Evolutionary conservation across 2,329 filamentous ascomycete species (phyloP).

Genomic region (Biscogniauxia marginata): DNA sequence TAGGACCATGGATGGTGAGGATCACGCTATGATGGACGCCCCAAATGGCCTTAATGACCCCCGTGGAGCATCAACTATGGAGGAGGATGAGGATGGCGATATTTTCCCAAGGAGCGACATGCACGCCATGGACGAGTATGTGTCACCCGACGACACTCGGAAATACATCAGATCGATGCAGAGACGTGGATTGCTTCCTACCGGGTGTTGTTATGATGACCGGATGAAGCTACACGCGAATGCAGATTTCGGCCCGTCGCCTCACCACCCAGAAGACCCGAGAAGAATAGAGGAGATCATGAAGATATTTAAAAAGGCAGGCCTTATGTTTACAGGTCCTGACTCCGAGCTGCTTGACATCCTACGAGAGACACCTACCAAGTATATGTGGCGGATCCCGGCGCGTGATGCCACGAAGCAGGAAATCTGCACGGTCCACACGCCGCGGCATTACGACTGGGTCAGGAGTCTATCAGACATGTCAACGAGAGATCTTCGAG

Average conservation of each 20-base stretch:
- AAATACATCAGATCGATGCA: conserved; percentile 39
- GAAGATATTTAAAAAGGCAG: conserved; percentile 78
- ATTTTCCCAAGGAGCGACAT: conserved; percentile 34
- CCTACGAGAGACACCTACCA: conserved; percentile 52
- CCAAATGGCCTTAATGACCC: conserved; percentile 39
- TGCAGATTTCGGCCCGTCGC: conserved; percentile 67
- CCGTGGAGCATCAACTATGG: conserved; percentile 27
- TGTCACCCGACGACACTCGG: conserved; percentile 33
- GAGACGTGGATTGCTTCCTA: conserved; percentile 57
- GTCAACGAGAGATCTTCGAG: conserved; percentile 64
- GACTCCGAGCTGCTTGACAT: conserved; percentile 53
- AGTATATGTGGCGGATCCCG: conserved; percentile 73
- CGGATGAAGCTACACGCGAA: conserved; percentile 96
- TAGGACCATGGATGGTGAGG: conserved; percentile 40
- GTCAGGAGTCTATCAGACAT: conserved; percentile 58
- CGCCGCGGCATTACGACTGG: conserved; percentile 74
- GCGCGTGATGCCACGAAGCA: conserved; percentile 73
- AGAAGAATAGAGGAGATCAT: conserved; percentile 91
- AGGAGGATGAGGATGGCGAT: conserved; percentile 15
- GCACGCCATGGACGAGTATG: conserved; percentile 34
- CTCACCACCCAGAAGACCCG: conserved; percentile 93
- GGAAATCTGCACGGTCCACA: conserved; percentile 81
- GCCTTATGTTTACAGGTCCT: conserved; percentile 66
- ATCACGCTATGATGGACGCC: conserved; percentile 44
- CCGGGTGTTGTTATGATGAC: conserved; percentile 84